Percentiles rank a stretch among this genome's conserved stretches.
phyloP scores from a whole-genome alignment of 345 rosid species.

The Acer saccharum region DNA sequence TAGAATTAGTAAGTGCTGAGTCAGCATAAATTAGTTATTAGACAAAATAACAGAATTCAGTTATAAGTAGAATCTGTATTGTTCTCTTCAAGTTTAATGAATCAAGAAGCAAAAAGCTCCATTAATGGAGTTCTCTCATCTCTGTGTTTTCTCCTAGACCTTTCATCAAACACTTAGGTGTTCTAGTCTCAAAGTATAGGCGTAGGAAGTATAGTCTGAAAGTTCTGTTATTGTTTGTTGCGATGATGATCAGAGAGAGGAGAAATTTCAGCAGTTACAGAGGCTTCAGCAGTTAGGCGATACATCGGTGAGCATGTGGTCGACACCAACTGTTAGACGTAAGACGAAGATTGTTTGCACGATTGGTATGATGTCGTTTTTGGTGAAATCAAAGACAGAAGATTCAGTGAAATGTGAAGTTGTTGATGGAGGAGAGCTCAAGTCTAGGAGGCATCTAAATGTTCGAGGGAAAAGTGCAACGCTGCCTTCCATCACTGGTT shows the following conservation, averaged over 20 bases:
- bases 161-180: too few relatives aligned
- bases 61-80: too few relatives aligned
- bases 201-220: not conserved
- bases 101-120: too few relatives aligned
- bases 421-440: conserved; percentile 98
- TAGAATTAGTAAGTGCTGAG: too few relatives aligned
- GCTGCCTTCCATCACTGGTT: conserved; percentile 95
- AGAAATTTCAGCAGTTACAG: conserved; percentile 47
- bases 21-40: too few relatives aligned
- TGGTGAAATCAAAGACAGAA: conserved; percentile 89
- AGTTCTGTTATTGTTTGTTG: conserved; percentile 4
- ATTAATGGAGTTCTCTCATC: too few relatives aligned
- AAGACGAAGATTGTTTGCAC: conserved; percentile 99
- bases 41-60: too few relatives aligned
- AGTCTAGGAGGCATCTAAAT: conserved; percentile 95
- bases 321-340: conserved; percentile 74
- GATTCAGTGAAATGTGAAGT: conserved; percentile 96
- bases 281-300: conserved; percentile 65
- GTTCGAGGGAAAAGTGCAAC: conserved; percentile 99
- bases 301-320: conserved; percentile 74
- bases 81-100: too few relatives aligned
- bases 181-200: too few relatives aligned
- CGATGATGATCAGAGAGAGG: conserved; percentile 42
- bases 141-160: not conserved
- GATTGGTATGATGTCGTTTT: conserved; percentile 96